Evolutionary conservation across 306 rosid genomes (phyloP), one percentile per base, ranked within the genome.

Genomic region (apple (Malus domestica)): DNA sequence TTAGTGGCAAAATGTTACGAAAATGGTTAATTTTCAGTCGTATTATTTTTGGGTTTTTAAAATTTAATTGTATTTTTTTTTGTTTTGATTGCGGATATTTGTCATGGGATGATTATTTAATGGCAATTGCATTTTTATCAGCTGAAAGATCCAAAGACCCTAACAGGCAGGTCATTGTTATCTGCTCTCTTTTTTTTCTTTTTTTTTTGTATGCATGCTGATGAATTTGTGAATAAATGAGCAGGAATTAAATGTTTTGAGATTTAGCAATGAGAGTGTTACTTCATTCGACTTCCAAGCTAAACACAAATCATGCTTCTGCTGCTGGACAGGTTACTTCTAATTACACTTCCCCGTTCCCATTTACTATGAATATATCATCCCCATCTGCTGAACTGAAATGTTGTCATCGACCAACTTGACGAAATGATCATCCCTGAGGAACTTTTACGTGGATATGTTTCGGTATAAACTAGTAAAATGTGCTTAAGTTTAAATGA

Each of bases 81-180:
- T 61, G 60, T 32, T 79, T 51, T 75, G 54, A 25, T 55, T 35
- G 38, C 86, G 92, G 98, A 40, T 92, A 83, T 71, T 80, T 95
- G 80, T 87, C 96, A 1, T 95, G 97, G 98, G 98, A 95, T 84
- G 98, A 95, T 74, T 95, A 95, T 81, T 92, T 95, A 80, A 95
- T 95, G 97, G 90, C 98, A 40, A 90, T 95, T 77, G 98, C 98
- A 9, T 95, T 95, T 86, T 81, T 95, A 82, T 92, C 98, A 18
- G 97, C 98, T 51, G 96, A 95, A 80, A 89, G 98, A 84, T 92
- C 98, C 79, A 92, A 95, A 86, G 97, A 95, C 42, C 97, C 97
- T 61, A 90, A 90, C 60, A 92, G 97, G 90, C 98, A 94, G 98
- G 98, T 94, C 79, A 84, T 84, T 69, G 42, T 59, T 70, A 78